A percentile compares a stretch with the other conserved stretches of the same genome.
Evolutionary conservation across 2,329 filamentous ascomycete species (phyloP).

Genomic region (Aspergillus sp.): DNA sequence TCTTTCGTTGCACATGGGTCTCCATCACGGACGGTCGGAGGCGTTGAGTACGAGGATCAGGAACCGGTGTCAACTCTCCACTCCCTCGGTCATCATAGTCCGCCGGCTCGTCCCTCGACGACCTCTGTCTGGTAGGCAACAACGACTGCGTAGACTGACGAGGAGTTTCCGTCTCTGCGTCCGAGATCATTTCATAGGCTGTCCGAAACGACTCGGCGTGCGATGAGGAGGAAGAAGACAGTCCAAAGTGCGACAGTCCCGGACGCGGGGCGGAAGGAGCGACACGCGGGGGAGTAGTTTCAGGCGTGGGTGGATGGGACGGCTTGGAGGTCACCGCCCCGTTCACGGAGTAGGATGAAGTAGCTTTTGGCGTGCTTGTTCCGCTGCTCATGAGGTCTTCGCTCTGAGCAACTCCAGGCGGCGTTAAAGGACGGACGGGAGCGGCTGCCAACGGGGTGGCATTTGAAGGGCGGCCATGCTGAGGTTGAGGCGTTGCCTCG

Average conservation of each 20-base stretch:
- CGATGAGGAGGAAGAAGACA: slow-evolving; percentile 57
- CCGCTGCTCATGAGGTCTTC: slow-evolving; percentile 21
- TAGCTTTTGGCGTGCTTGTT: slow-evolving; percentile 25
- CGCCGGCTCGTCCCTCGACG: slow-evolving; percentile 28
- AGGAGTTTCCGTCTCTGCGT: slow-evolving; percentile 55
- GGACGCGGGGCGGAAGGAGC: slow-evolving; percentile 35
- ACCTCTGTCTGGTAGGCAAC: slow-evolving; percentile 24
- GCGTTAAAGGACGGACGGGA: slow-evolving; percentile 42
- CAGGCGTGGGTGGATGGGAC: slow-evolving; percentile 71
- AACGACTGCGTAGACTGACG: slow-evolving; percentile 26
- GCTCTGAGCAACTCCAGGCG: slow-evolving; percentile 35
- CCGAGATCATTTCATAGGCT: slow-evolving; percentile 65
- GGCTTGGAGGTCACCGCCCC: slow-evolving; percentile 61
- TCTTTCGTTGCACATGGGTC: slow-evolving; percentile 20
- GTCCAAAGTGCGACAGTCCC: slow-evolving; percentile 54
- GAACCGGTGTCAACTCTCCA: background rate
- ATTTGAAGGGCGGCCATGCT: slow-evolving; percentile 28
- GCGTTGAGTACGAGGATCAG: background rate
- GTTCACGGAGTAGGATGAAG: slow-evolving; percentile 28
- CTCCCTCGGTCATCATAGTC: slow-evolving; percentile 7
- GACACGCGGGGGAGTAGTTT: slow-evolving; percentile 69
- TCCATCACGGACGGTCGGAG: slow-evolving; percentile 5
- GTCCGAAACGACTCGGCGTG: slow-evolving; percentile 72
- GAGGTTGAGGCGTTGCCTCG: slow-evolving; percentile 27
- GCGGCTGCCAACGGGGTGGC: slow-evolving; percentile 25